These are phyloP conservation scores for Ophiorrhiza pumila DNA, from an alignment of 257 asterid genomes.

Conservation along the genomic window DNA sequence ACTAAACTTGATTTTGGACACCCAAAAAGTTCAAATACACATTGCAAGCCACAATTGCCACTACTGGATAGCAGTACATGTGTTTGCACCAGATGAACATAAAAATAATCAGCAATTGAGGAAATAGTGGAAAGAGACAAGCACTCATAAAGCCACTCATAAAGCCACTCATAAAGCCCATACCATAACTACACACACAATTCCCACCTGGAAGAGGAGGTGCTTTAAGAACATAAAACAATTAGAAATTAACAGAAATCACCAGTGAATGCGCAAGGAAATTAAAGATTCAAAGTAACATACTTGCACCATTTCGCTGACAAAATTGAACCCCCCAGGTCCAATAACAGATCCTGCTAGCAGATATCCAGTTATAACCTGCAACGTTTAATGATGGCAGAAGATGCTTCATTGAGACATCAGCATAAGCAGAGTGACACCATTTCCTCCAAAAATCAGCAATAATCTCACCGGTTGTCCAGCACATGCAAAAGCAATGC, in stretches of 20 bases:
- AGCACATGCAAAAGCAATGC: conserved; percentile 79
- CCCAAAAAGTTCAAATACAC: conserved; percentile 5
- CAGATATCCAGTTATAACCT: conserved; percentile 85
- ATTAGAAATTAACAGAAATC: conserved; percentile 1
- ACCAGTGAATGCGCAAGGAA: conserved; percentile 1
- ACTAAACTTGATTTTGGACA: not conserved
- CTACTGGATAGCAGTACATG: not conserved
- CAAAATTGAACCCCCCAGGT: conserved; percentile 83
- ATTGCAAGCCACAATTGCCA: not conserved
- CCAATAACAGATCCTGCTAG: conserved; percentile 84
- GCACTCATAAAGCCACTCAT: too few species aligned
- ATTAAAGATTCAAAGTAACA: conserved; percentile 26
- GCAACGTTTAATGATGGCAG: conserved; percentile 32
- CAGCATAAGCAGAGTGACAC: conserved; percentile 12
- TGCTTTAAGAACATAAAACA: not conserved
- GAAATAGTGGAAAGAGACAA: not conserved
- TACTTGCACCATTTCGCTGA: conserved; percentile 89
- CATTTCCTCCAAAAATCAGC: conserved; percentile 3
- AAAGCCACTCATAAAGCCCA: too few species aligned
- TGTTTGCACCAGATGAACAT: not conserved
- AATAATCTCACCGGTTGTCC: conserved; percentile 76
- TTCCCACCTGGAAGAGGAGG: not conserved
- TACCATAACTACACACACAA: too few species aligned
- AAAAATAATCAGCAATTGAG: not conserved
- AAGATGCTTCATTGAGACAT: conserved; percentile 12